Conservation (phyloP, 805 yeast genomes). For the Kockiozyma suomiensis region DNA sequence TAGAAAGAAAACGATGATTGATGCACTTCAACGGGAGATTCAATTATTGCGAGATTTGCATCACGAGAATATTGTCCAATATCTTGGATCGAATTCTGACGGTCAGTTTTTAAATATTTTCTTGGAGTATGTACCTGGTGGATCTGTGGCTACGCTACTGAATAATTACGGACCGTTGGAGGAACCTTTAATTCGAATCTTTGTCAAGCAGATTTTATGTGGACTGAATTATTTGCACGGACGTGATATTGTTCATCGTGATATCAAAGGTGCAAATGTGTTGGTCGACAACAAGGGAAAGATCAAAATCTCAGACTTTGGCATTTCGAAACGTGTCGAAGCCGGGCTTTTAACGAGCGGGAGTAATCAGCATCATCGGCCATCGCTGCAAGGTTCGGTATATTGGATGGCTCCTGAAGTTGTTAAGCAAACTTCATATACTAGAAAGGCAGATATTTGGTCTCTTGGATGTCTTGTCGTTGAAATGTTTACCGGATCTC, state of each 20-base stretch:
- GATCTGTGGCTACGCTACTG: slow-evolving; percentile 70
- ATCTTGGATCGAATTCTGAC: slow-evolving; percentile 83
- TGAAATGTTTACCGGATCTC: slow-evolving; percentile 95
- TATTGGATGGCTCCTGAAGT: slow-evolving; percentile 99
- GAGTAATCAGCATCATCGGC: slow-evolving; percentile 53
- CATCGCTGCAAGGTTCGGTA: slow-evolving; percentile 89
- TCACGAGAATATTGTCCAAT: slow-evolving; percentile 91
- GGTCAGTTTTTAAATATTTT: slow-evolving; percentile 75
- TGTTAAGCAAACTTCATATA: slow-evolving; percentile 87
- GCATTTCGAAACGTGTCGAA: slow-evolving; percentile 71
- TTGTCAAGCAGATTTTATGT: slow-evolving; percentile 71
- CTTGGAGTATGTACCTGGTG: slow-evolving; percentile 73
- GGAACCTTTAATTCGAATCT: slow-evolving; percentile 71
- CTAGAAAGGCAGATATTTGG: slow-evolving; percentile 96
- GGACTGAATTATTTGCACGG: slow-evolving; percentile 77
- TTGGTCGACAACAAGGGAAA: slow-evolving; percentile 77
- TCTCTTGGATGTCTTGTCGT: slow-evolving; percentile 91
- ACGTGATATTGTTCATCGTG: slow-evolving; percentile 78
- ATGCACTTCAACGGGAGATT: slow-evolving; percentile 80
- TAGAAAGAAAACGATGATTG: slow-evolving; percentile 61
- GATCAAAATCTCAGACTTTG: slow-evolving; percentile 85
- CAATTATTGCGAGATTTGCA: slow-evolving; percentile 71
- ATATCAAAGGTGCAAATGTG: slow-evolving; percentile 86
- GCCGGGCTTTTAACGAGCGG: slow-evolving; percentile 48
- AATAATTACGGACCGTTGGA: slow-evolving; percentile 77